Conservation (phyloP, 768 basidiomycete genomes). For the Auricularia sp. region DNA sequence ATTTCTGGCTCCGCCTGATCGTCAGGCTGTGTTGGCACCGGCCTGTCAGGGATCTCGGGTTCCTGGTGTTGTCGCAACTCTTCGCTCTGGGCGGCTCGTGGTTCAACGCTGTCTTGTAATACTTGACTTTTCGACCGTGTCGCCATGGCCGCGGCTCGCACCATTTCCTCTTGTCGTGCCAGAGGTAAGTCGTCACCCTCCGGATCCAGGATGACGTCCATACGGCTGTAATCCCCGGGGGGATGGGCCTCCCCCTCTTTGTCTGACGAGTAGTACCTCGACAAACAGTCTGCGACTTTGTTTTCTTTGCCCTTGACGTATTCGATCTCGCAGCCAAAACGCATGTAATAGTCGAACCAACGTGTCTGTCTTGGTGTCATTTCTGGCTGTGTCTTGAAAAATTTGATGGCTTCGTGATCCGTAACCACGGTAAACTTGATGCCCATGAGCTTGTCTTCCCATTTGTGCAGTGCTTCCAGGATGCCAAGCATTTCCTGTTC, state of each 20-base stretch:
- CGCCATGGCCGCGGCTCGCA: neutral
- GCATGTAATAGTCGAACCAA: neutral
- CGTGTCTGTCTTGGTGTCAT: neutral
- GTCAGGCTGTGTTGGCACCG: neutral
- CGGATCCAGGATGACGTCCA: slow-evolving; percentile 9
- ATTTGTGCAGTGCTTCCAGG: neutral
- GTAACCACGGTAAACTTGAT: neutral
- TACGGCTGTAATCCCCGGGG: neutral
- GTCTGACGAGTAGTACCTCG: neutral
- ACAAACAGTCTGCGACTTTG: neutral
- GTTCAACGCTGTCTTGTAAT: neutral
- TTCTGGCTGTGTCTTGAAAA: neutral
- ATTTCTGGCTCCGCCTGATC: neutral
- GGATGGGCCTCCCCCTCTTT: neutral
- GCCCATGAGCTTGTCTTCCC: neutral
- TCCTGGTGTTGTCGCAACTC: neutral
- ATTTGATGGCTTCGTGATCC: neutral
- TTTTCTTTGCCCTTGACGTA: neutral
- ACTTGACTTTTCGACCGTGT: neutral
- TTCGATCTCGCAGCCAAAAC: neutral
- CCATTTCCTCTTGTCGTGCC: neutral
- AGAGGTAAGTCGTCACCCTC: slow-evolving; percentile 6
- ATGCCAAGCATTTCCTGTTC: neutral
- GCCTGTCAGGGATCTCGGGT: neutral
- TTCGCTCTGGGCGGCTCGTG: neutral